These are phyloP conservation scores for Euphorbia tirucalli DNA, from an alignment of 345 rosid species.

Conservation along the genomic window DNA sequence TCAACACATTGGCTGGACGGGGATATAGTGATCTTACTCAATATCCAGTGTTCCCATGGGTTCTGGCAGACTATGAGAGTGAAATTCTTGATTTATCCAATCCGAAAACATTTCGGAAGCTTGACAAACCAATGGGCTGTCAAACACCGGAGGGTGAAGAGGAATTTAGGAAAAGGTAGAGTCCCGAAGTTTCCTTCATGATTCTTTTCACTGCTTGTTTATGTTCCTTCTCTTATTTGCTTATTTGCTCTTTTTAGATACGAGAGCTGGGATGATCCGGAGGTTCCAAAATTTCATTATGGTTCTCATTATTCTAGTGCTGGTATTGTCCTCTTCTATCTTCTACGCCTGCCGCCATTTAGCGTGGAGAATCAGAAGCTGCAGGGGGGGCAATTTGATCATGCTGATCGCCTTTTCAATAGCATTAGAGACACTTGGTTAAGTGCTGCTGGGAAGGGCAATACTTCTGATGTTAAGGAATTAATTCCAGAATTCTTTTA, in stretches of 20 bases:
- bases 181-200: not conserved
- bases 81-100: conserved; percentile 77
- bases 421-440: conserved; percentile 91
- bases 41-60: conserved; percentile 99
- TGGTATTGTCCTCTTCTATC: conserved; percentile 97
- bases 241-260: conserved; percentile 51
- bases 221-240: conserved; percentile 4
- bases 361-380: conserved; percentile 98
- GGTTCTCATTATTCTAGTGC: conserved; percentile 99
- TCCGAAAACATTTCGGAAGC: conserved; percentile 85
- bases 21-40: conserved; percentile 99
- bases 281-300: conserved; percentile 97
- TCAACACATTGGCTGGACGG: conserved; percentile 97
- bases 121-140: conserved; percentile 99
- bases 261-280: conserved; percentile 99
- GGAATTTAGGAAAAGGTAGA: conserved; percentile 94
- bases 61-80: conserved; percentile 93
- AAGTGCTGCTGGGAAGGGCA: conserved; percentile 98
- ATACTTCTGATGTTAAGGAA: conserved; percentile 98
- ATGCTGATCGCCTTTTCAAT: conserved; percentile 98
- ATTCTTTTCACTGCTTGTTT: not conserved
- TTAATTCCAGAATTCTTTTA: conserved; percentile 98
- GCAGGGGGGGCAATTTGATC: conserved; percentile 99
- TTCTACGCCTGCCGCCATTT: conserved; percentile 95
- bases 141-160: conserved; percentile 96